Percentiles rank a stretch among this genome's conserved stretches.
These are phyloP conservation scores for Musa itinerans DNA, from an alignment of 176 grass and related monocot genomes.

Conservation along the genomic window DNA sequence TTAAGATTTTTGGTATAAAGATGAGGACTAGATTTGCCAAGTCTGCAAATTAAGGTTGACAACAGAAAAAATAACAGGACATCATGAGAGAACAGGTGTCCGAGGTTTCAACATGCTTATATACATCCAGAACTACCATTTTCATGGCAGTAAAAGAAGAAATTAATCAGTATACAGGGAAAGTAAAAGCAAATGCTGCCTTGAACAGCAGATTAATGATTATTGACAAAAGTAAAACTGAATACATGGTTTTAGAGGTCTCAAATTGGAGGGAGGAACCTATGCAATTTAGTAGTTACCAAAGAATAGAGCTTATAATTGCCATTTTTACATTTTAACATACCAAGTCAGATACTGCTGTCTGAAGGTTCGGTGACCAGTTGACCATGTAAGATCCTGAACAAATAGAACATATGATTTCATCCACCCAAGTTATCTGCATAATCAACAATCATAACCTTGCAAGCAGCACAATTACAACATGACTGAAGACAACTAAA, in stretches of 20 bases:
- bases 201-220: too few relatives aligned
- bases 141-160: too few relatives aligned
- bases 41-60: too few relatives aligned
- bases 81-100: too few relatives aligned
- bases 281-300: background rate
- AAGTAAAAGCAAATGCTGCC: too few relatives aligned
- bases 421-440: background rate
- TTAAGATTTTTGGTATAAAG: too few relatives aligned
- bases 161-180: too few relatives aligned
- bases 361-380: constrained; percentile 90
- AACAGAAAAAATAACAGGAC: too few relatives aligned
- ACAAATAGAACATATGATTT: constrained; percentile 20
- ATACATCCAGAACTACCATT: too few relatives aligned
- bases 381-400: constrained; percentile 99
- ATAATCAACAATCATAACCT: background rate
- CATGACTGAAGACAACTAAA: background rate
- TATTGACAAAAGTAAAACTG: too few relatives aligned
- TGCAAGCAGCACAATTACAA: background rate
- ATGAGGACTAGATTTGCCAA: too few relatives aligned
- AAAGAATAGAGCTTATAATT: background rate
- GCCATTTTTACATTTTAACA: constrained; percentile 9
- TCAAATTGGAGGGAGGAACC: background rate
- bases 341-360: constrained; percentile 96
- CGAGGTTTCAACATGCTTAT: too few relatives aligned
- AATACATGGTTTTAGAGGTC: background rate